These are phyloP conservation scores for Aureobasidium uvarum DNA, from an alignment of 2,329 filamentous ascomycete genomes.

Conservation along the genomic window DNA sequence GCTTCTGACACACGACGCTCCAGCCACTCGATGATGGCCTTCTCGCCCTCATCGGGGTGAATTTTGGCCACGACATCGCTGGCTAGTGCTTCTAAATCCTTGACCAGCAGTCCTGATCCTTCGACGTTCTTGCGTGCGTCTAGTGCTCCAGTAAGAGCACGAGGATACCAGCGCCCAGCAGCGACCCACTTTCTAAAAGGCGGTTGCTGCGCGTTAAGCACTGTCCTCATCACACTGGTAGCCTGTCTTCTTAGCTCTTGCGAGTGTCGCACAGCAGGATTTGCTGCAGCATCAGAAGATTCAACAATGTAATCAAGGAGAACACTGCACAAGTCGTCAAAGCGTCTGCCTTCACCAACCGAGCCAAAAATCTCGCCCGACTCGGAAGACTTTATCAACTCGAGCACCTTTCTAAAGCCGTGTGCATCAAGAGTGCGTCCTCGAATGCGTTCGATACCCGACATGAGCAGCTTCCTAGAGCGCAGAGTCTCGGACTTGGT, in stretches of 20 bases:
- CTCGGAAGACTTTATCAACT: slow-evolving; percentile 63
- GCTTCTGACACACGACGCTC: slow-evolving; percentile 56
- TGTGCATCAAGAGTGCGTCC: slow-evolving; percentile 73
- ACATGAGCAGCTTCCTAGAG: slow-evolving; percentile 62
- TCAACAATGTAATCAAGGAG: slow-evolving; percentile 65
- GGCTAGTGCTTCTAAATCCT: slow-evolving; percentile 69
- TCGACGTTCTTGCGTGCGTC: slow-evolving; percentile 65
- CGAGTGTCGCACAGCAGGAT: slow-evolving; percentile 42
- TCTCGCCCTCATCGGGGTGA: slow-evolving; percentile 55
- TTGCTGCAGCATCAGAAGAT: slow-evolving; percentile 47
- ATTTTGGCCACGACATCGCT: slow-evolving; percentile 68
- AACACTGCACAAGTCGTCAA: slow-evolving; percentile 64
- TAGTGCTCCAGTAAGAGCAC: slow-evolving; percentile 66
- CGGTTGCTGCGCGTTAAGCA: slow-evolving; percentile 65
- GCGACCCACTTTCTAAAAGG: slow-evolving; percentile 50
- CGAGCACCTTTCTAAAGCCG: slow-evolving; percentile 75
- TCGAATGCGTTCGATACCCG: slow-evolving; percentile 71
- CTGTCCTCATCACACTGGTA: slow-evolving; percentile 68
- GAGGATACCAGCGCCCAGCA: slow-evolving; percentile 57
- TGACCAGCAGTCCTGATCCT: slow-evolving; percentile 67
- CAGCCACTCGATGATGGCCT: slow-evolving; percentile 43
- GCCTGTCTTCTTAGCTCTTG: slow-evolving; percentile 67
- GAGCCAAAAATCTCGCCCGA: slow-evolving; percentile 57
- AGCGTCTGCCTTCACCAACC: slow-evolving; percentile 68
- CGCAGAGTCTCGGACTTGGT: slow-evolving; percentile 45